Evolutionary conservation across 495 filamentous ascomycete genomes (phyloP).

Genomic region (Penicillium waksmanii): DNA sequence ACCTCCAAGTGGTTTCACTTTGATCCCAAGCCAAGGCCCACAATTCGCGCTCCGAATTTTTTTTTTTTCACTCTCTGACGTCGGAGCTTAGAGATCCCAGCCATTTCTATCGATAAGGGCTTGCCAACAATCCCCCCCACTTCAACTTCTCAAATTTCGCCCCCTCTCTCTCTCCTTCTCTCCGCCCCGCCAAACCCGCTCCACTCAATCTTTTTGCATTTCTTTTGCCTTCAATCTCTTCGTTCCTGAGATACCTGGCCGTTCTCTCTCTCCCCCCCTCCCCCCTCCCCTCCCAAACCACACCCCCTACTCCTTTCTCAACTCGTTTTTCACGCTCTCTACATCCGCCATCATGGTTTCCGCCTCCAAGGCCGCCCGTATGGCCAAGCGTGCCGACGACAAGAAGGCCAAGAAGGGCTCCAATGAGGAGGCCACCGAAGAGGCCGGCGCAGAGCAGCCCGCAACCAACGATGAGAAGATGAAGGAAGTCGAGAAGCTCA

Average conservation of each 20-base stretch:
- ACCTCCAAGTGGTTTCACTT: no score
- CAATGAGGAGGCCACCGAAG: slow-evolving; percentile 57
- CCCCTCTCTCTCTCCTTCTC: slow-evolving; percentile 25
- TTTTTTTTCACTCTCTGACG: slow-evolving; percentile 2
- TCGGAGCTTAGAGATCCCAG: no score
- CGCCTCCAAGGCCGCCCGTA: slow-evolving; percentile 94
- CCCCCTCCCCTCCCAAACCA: slow-evolving; percentile 11
- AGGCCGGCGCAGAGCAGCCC: slow-evolving; percentile 67
- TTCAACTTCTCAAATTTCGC: slow-evolving; percentile 28
- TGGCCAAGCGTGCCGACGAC: slow-evolving; percentile 87
- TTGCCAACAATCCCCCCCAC: slow-evolving; percentile 37
- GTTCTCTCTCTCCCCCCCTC: slow-evolving; percentile 19
- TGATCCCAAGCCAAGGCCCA: background rate
- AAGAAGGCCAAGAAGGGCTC: slow-evolving; percentile 76
- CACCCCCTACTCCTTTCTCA: slow-evolving; percentile 6
- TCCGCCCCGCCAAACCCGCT: slow-evolving; percentile 45
- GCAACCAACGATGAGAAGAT: slow-evolving; percentile 72
- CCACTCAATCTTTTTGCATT: slow-evolving; percentile 46
- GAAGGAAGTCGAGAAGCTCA: slow-evolving; percentile 80
- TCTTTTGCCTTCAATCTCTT: slow-evolving; percentile 43
- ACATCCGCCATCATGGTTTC: slow-evolving; percentile 64
- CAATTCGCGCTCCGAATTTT: background rate
- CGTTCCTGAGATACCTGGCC: slow-evolving; percentile 17
- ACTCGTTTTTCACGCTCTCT: slow-evolving; percentile 17
- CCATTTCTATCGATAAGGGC: slow-evolving; percentile 49